Percentiles rank a stretch among this genome's conserved stretches.
Conservation (phyloP, 805 yeast genomes). For the Priceomyces melissophilus region DNA sequence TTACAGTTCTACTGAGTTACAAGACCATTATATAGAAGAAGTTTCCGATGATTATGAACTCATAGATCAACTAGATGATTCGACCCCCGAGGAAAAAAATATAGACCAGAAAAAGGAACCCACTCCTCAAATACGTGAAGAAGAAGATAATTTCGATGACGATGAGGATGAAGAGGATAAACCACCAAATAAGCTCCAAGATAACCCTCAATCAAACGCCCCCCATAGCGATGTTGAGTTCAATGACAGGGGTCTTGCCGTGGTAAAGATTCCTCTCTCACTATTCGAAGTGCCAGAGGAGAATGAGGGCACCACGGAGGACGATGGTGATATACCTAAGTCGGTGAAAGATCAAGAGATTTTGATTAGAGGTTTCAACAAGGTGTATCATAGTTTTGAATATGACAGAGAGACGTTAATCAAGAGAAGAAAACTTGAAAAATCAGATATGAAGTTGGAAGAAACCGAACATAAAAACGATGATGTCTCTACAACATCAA, state of each 20-base stretch:
- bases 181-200: slow-evolving; percentile 7
- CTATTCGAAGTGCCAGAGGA: slow-evolving; percentile 14
- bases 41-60: slow-evolving; percentile 33
- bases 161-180: slow-evolving; percentile 20
- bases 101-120: slow-evolving; percentile 12
- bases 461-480: slow-evolving; percentile 13
- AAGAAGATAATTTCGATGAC: slow-evolving; percentile 35
- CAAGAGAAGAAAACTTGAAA: slow-evolving; percentile 73
- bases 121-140: slow-evolving; percentile 24
- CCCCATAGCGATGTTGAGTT: slow-evolving; percentile 7
- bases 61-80: slow-evolving; percentile 28
- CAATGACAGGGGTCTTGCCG: slow-evolving; percentile 28
- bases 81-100: slow-evolving; percentile 12
- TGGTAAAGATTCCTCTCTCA: slow-evolving; percentile 33
- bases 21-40: slow-evolving; percentile 25
- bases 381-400: slow-evolving; percentile 73
- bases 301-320: slow-evolving; percentile 6
- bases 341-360: slow-evolving; percentile 38
- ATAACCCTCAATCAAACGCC: not conserved
- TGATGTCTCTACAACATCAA: slow-evolving; percentile 9
- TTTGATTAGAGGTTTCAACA: slow-evolving; percentile 62
- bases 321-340: slow-evolving; percentile 3
- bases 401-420: slow-evolving; percentile 71
- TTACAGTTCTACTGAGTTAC: slow-evolving; percentile 24
- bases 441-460: slow-evolving; percentile 69